Evolutionary conservation across 208 protist genomes (phyloP).

Genomic region (Leishmania aethiopica): DNA sequence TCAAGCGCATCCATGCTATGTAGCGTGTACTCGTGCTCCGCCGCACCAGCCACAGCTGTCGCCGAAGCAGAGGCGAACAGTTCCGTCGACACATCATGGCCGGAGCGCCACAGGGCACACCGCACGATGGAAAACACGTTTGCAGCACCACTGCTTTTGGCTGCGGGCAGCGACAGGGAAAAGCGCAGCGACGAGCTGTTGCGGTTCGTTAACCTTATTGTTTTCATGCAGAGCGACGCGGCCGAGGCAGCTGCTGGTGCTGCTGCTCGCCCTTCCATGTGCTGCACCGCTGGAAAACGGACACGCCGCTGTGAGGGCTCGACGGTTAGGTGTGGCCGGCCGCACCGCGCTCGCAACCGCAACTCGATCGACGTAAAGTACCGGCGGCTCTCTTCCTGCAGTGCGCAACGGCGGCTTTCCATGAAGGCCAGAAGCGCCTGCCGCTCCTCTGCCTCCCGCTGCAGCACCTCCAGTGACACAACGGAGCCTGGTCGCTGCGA

Average conservation of each 20-base stretch:
- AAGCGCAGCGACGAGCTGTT: constrained; percentile 80
- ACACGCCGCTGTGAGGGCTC: constrained; percentile 66
- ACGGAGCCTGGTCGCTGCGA: constrained; percentile 16
- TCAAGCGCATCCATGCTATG: constrained; percentile 68
- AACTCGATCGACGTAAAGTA: constrained; percentile 86
- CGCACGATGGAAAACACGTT: constrained; percentile 24
- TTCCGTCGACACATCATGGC: constrained; percentile 16
- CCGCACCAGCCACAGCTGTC: constrained; percentile 3
- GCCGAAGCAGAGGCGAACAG: not conserved
- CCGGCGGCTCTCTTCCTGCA: constrained; percentile 47
- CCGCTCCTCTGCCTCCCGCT: constrained; percentile 75
- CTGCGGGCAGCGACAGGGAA: constrained; percentile 37
- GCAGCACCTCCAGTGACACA: constrained; percentile 46
- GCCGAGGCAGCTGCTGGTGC: not conserved
- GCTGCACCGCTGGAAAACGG: constrained; percentile 44
- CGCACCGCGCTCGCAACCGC: constrained; percentile 74
- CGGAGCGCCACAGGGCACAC: constrained; percentile 23
- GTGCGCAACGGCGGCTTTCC: constrained; percentile 40
- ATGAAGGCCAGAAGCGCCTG: constrained; percentile 64
- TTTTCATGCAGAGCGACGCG: constrained; percentile 45
- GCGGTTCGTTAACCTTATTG: constrained; percentile 76
- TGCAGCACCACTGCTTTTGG: not conserved
- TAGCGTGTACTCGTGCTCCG: constrained; percentile 46
- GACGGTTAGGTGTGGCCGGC: constrained; percentile 65
- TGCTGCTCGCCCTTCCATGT: constrained; percentile 1